These are phyloP conservation scores for Schwanniomyces sp. DNA, from an alignment of 805 yeast species.

Conservation along the genomic window DNA sequence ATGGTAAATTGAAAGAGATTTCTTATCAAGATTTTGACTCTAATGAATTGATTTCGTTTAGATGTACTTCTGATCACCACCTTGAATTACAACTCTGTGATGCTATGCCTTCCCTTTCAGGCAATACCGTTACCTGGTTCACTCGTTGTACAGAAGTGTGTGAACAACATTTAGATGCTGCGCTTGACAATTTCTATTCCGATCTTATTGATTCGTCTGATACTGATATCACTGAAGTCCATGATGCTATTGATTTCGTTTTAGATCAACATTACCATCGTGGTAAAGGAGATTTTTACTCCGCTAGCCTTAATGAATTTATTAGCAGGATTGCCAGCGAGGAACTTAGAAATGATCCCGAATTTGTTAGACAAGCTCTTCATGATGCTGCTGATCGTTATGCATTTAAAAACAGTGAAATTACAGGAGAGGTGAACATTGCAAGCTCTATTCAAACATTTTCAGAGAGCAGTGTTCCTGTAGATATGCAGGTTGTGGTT, in stretches of 20 bases:
- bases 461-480: not conserved
- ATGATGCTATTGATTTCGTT: not conserved
- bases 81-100: not conserved
- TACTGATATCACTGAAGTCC: not conserved
- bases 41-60: not conserved
- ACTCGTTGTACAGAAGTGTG: not conserved
- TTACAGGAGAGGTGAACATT: too few species aligned
- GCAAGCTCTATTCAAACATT: too few species aligned
- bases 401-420: not conserved
- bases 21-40: conserved; percentile 4
- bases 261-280: conserved; percentile 1
- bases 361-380: conserved; percentile 3
- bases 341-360: conserved; percentile 2
- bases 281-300: not conserved
- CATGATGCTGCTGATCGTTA: conserved; percentile 3
- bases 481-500: not conserved
- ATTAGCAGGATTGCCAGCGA: not conserved
- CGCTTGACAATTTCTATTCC: not conserved
- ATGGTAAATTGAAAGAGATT: conserved; percentile 3
- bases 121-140: not conserved
- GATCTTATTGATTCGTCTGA: not conserved
- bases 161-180: not conserved
- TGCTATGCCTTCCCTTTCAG: not conserved
- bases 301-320: not conserved
- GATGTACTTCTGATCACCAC: conserved; percentile 1